phyloP scores from a whole-genome alignment of 1,284 basidiomycete genomes.

The Blastosporella zonata region DNA sequence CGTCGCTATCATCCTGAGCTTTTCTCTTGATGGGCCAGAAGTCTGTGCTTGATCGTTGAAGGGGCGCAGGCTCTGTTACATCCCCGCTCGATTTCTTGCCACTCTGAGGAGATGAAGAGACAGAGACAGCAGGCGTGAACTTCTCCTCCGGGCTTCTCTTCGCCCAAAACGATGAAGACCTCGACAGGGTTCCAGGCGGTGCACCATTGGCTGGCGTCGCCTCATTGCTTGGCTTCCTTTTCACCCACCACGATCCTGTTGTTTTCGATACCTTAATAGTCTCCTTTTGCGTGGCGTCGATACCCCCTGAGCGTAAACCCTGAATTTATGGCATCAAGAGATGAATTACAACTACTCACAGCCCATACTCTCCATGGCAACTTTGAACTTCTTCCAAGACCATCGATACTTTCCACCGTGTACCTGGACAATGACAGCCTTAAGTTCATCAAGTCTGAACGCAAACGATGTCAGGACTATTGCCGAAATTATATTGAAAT shows the following conservation, averaged over 20 bases:
- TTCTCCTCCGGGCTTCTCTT: constrained; percentile 13
- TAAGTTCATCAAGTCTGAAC: constrained; percentile 59
- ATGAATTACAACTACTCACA: constrained; percentile 47
- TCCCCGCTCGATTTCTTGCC: constrained; percentile 4
- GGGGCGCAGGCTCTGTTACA: neutral
- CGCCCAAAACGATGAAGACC: constrained; percentile 13
- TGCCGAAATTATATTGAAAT: neutral
- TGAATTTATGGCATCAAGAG: neutral
- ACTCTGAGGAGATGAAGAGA: constrained; percentile 6
- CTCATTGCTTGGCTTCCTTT: constrained; percentile 42
- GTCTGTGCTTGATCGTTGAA: constrained; percentile 14
- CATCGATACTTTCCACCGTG: constrained; percentile 72
- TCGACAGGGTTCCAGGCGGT: constrained; percentile 14
- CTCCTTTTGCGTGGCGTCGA: constrained; percentile 53
- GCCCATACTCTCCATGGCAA: constrained; percentile 74
- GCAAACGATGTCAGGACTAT: neutral
- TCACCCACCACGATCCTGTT: constrained; percentile 57
- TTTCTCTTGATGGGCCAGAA: constrained; percentile 28
- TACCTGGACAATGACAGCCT: constrained; percentile 66
- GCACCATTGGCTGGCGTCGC: constrained; percentile 10
- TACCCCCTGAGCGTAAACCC: constrained; percentile 45
- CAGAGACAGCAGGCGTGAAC: constrained; percentile 5
- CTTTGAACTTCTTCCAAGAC: constrained; percentile 76
- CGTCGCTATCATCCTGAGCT: constrained; percentile 25
- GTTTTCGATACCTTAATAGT: constrained; percentile 58